A percentile compares a stretch with the other conserved stretches of the same genome.
Conservation (phyloP, 352 stramenopile species). For the Pythium biforme region DNA sequence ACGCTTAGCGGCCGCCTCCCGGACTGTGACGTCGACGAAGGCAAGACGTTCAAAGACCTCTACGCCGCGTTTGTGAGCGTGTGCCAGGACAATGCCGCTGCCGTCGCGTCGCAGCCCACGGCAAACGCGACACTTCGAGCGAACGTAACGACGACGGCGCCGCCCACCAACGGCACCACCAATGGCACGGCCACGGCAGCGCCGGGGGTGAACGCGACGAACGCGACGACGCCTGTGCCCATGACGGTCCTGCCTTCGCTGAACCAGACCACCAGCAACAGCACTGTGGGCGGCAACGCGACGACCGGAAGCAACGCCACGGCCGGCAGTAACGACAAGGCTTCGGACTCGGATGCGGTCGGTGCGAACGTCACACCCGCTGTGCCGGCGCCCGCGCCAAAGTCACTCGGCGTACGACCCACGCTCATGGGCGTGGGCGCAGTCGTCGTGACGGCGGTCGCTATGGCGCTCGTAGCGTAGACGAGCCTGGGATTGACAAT, state of each 20-base stretch:
- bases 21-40: neutral
- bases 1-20: neutral
- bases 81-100: neutral
- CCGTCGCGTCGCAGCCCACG: too few relatives aligned
- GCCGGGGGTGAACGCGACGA: too few relatives aligned
- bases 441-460: neutral
- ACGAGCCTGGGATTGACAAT: neutral
- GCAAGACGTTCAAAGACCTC: neutral
- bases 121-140: neutral
- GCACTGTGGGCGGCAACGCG: too few relatives aligned
- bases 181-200: too few relatives aligned
- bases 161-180: neutral
- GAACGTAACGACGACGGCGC: neutral
- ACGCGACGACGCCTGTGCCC: too few relatives aligned
- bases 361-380: neutral
- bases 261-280: too few relatives aligned
- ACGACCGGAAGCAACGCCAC: neutral
- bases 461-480: neutral
- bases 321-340: neutral
- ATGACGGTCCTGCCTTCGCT: too few relatives aligned
- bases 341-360: neutral
- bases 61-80: constrained; percentile 5
- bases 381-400: neutral
- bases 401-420: neutral
- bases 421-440: neutral